Evolutionary conservation across 1,284 basidiomycete species (phyloP).

Genomic region (Leccinum pallidistipes): DNA sequence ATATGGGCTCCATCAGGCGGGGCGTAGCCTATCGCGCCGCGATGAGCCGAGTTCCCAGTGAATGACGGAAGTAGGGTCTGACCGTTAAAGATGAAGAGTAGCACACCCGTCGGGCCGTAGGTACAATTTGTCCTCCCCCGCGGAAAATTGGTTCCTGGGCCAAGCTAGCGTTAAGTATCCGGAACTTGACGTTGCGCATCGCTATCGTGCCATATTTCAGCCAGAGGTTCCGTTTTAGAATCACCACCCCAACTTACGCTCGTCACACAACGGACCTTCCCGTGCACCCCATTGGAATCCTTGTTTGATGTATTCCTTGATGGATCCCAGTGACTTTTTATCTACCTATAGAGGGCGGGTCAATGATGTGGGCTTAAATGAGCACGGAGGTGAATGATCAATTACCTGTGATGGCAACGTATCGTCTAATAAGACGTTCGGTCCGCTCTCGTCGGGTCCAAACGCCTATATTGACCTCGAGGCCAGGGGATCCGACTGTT

Average conservation of each 20-base stretch:
- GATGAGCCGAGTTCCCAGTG: constrained; percentile 5
- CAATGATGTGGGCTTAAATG: background rate
- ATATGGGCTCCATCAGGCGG: constrained; percentile 94
- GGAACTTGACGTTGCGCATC: constrained; percentile 98
- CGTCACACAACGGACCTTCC: constrained; percentile 97
- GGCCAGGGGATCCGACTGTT: constrained; percentile 97
- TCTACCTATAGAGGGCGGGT: constrained; percentile 60
- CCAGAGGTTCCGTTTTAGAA: constrained; percentile 4
- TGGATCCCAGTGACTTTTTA: constrained; percentile 86
- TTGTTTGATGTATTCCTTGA: constrained; percentile 96
- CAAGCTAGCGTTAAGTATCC: constrained; percentile 88
- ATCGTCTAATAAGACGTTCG: constrained; percentile 95
- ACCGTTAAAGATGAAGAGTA: constrained; percentile 99
- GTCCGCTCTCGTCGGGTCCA: constrained; percentile 92
- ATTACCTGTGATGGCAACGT: constrained; percentile 89
- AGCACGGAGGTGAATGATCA: background rate
- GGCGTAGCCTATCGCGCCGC: constrained; percentile 71
- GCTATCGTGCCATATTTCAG: constrained; percentile 48
- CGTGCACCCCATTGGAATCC: constrained; percentile 99
- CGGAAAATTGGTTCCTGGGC: constrained; percentile 96
- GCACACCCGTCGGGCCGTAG: constrained; percentile 94
- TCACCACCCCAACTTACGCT: constrained; percentile 68
- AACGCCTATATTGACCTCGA: constrained; percentile 99
- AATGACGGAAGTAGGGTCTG: constrained; percentile 25
- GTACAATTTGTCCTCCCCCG: constrained; percentile 98